phyloP scores from a whole-genome alignment of 2,329 filamentous ascomycete species.

The Clarireedia monteithiana region DNA sequence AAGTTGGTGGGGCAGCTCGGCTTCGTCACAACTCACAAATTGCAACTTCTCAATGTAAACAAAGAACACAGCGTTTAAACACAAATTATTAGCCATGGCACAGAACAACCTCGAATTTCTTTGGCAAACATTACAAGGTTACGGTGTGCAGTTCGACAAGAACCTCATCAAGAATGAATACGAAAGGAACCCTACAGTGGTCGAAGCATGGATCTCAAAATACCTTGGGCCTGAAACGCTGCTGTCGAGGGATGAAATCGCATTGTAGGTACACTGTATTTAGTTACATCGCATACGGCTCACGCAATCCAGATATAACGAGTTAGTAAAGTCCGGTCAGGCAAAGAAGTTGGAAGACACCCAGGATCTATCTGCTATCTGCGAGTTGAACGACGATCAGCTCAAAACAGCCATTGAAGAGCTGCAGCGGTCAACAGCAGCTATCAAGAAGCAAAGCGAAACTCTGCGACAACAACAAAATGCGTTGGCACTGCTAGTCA shows the following conservation, averaged over 20 bases:
- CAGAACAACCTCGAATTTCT: conserved; percentile 20
- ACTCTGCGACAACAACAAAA: conserved; percentile 53
- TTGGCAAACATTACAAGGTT: conserved; percentile 21
- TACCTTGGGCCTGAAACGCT: conserved; percentile 45
- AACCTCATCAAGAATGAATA: conserved; percentile 23
- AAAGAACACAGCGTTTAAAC: conserved; percentile 16
- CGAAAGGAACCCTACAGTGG: conserved; percentile 16
- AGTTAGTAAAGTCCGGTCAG: conserved; percentile 40
- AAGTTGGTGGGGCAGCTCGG: neutral
- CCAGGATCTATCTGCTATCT: conserved; percentile 40
- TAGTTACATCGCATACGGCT: neutral
- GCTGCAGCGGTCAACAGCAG: conserved; percentile 55
- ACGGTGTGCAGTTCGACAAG: conserved; percentile 25
- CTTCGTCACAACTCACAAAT: neutral
- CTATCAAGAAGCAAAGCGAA: conserved; percentile 57
- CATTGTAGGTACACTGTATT: conserved; percentile 35
- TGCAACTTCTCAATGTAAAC: neutral
- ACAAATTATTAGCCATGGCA: conserved; percentile 17
- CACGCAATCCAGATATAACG: conserved; percentile 38
- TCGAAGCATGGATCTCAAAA: conserved; percentile 38
- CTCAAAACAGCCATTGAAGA: conserved; percentile 54
- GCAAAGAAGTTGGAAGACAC: conserved; percentile 38
- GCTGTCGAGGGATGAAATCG: conserved; percentile 45
- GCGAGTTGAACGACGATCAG: conserved; percentile 50
- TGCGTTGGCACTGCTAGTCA: conserved; percentile 46